Base-by-base conservation (phyloP, 176 grass and related monocot species). In the Dactylis glomerata region DNA sequence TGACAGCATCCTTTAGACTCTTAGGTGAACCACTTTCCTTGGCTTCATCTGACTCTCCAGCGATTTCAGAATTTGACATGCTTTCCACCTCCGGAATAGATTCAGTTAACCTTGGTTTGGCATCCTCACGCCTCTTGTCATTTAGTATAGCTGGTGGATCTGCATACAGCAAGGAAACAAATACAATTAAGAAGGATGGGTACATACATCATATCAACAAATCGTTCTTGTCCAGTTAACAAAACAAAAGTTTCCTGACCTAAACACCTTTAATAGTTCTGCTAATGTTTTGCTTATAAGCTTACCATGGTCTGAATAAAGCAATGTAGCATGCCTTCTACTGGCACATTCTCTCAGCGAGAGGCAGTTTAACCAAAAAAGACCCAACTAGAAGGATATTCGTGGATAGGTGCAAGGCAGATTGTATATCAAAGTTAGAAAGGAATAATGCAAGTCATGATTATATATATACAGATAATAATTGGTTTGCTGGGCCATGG, bases 1-100 rank as follows among this genome's bases (percentile, higher is more conserved):
- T 99, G 67, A 99, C 86, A 14, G 93, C 89, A 73, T 92, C 96
- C 77, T 89, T 92, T 87, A 98, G 89, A 86, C 81, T 95, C 86
- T 98, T 94, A 19, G 96, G 83, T 0, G 78, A 85, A 81, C 51
- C 56, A 68, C 61, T 70, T 84, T 89, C 89, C 87, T 88, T 90
- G 40, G 32, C 68, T 65, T 30, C 86, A 50, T 63, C 73, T 44
- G 86, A 87, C 72, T 68, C 72, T 80, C 64, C 83, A 82, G 51
- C 83, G 54, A 32, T 41, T 11, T 32, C 75, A 83, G 86, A 83
- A 75, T 50, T 87, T 78, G 76, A 28, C 40, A 59, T 38, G 14
- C 26, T 85, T 82, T 75, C 80, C 50, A 38, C 70, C 59, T 84
- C 81, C 20, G 31, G n/a, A 81, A 54, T 86, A 52, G 72, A 83